Evolutionary conservation across 345 rosid genomes (phyloP).

Genomic region (Rubroshorea leprosula): DNA sequence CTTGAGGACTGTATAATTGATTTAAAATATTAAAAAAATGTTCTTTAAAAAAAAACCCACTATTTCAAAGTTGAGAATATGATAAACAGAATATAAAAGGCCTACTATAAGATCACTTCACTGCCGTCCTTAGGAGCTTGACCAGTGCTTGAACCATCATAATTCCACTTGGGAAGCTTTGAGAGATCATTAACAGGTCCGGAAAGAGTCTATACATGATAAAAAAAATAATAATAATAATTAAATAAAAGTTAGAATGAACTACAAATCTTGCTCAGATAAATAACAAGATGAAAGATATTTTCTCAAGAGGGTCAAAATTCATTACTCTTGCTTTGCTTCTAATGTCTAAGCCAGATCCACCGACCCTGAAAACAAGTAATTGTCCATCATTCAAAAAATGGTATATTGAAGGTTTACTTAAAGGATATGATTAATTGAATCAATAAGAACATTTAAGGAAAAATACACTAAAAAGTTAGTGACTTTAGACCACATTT

Average conservation of each 20-base stretch:
- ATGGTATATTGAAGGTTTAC: too few relatives aligned
- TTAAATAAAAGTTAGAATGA: not conserved
- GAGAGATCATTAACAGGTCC: conserved; percentile 63
- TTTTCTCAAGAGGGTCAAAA: not conserved
- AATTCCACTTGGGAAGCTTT: conserved; percentile 71
- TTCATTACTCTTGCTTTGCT: conserved; percentile 76
- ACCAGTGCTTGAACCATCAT: conserved; percentile 86
- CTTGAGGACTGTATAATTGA: conserved; percentile 71
- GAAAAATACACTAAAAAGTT: not conserved
- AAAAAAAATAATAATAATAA: too few relatives aligned
- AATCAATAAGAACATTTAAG: too few relatives aligned
- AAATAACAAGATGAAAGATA: not conserved
- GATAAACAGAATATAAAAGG: not conserved
- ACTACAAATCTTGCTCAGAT: too few relatives aligned
- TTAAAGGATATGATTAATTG: too few relatives aligned
- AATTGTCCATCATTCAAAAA: too few relatives aligned
- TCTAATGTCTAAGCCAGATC: conserved; percentile 78
- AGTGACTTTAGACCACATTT: not conserved
- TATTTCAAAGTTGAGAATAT: not conserved
- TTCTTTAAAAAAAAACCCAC: not conserved
- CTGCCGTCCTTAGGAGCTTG: conserved; percentile 92
- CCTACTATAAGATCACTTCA: conserved; percentile 88
- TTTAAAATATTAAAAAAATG: too few relatives aligned
- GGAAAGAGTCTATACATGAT: conserved; percentile 46
- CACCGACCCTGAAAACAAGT: conserved; percentile 54